Evolutionary conservation across 495 filamentous ascomycete species (phyloP).

Genomic region (Neurospora sp.): DNA sequence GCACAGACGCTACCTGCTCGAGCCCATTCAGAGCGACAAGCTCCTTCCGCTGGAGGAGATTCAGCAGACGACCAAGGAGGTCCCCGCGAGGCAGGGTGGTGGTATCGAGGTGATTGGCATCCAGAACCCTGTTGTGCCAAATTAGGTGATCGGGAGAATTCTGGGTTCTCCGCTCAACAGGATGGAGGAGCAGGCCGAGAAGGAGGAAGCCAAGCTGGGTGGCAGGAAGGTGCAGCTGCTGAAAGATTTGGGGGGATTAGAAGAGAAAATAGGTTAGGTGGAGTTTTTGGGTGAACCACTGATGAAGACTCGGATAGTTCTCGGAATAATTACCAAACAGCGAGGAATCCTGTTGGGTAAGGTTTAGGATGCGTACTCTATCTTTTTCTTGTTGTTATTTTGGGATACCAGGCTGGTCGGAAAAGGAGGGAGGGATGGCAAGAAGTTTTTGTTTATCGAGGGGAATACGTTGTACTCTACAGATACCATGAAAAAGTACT

Average conservation of each 20-base stretch:
- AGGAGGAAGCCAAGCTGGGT: neutral
- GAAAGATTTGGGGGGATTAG: neutral
- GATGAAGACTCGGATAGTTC: neutral
- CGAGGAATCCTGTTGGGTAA: neutral
- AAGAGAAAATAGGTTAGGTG: neutral
- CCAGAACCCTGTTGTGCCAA: constrained; percentile 12
- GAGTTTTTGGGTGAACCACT: neutral
- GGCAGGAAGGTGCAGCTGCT: neutral
- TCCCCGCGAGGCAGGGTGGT: constrained; percentile 3
- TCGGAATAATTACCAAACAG: neutral
- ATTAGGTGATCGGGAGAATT: constrained; percentile 8
- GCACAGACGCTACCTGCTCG: constrained; percentile 66
- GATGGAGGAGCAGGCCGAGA: neutral
- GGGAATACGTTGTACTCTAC: neutral
- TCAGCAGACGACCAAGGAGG: constrained; percentile 6
- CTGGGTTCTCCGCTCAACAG: neutral
- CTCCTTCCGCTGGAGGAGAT: constrained; percentile 31
- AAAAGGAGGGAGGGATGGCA: neutral
- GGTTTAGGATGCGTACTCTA: neutral
- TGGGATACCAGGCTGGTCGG: neutral
- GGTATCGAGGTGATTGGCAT: constrained; percentile 21
- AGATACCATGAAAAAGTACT: neutral
- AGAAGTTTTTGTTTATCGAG: neutral
- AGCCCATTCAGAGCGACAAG: constrained; percentile 10
- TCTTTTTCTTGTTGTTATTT: neutral